Conservation (phyloP, 106 monocot species). For the Acanthochlamys bracteata region DNA sequence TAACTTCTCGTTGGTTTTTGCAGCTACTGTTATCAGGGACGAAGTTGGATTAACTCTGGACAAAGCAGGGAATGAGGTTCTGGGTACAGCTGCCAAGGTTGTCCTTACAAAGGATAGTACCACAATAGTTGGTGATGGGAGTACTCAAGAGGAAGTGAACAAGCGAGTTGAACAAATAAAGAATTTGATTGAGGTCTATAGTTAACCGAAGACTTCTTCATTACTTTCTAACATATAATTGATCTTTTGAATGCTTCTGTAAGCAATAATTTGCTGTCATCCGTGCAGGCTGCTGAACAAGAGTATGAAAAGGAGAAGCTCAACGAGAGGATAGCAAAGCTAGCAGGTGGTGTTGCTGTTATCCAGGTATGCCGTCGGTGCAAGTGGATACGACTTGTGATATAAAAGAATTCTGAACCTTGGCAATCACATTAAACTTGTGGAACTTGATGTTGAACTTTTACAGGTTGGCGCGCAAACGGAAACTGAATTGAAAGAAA, state of each 20-base stretch:
- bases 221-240: neutral
- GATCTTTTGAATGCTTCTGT: neutral
- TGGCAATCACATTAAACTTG: no score
- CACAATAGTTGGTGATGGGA: constrained; percentile 69
- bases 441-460: neutral
- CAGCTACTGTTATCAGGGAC: constrained; percentile 68
- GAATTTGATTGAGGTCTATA: constrained; percentile 54
- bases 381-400: no score
- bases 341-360: constrained; percentile 78
- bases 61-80: constrained; percentile 56
- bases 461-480: constrained; percentile 74
- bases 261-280: neutral
- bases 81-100: constrained; percentile 61
- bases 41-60: constrained; percentile 65
- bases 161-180: constrained; percentile 57
- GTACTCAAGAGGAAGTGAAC: constrained; percentile 57
- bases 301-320: constrained; percentile 75
- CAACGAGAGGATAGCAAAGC: constrained; percentile 72
- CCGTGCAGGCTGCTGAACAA: constrained; percentile 46
- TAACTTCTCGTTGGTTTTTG: neutral
- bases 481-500: constrained; percentile 70
- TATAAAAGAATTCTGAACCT: no score
- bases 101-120: constrained; percentile 66
- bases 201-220: neutral
- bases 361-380: constrained; percentile 39